Evolutionary conservation across 2,329 filamentous ascomycete genomes (phyloP).

Genomic region (Hansfordia pulvinata): DNA sequence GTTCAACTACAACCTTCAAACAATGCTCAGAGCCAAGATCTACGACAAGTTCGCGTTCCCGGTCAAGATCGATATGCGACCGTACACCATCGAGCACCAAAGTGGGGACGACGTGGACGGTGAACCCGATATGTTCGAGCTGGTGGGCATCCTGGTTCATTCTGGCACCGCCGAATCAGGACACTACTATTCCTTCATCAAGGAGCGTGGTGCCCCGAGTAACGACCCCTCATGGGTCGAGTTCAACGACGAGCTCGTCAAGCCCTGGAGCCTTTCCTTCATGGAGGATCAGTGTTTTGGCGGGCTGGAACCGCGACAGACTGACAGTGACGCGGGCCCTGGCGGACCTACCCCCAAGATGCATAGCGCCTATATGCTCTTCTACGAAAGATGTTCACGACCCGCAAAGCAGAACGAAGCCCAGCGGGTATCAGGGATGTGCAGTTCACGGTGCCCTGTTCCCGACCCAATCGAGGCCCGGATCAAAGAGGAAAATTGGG

Average conservation of each 20-base stretch:
- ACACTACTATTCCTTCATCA: slow-evolving; percentile 94
- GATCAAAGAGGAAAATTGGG: slow-evolving; percentile 59
- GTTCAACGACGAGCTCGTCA: slow-evolving; percentile 85
- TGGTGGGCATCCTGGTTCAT: slow-evolving; percentile 92
- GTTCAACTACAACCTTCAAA: slow-evolving; percentile 68
- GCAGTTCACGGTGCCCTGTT: slow-evolving; percentile 33
- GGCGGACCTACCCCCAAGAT: slow-evolving; percentile 48
- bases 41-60: slow-evolving; percentile 93
- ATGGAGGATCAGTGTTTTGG: slow-evolving; percentile 73
- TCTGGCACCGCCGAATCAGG: slow-evolving; percentile 86
- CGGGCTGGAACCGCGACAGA: slow-evolving; percentile 45
- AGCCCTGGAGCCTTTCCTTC: slow-evolving; percentile 56
- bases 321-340: too few relatives aligned
- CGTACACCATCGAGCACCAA: slow-evolving; percentile 79
- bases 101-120: slow-evolving; percentile 42
- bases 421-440: slow-evolving; percentile 22
- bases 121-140: slow-evolving; percentile 69
- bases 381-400: slow-evolving; percentile 73
- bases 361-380: slow-evolving; percentile 93
- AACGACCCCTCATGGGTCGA: slow-evolving; percentile 58
- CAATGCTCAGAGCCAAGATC: slow-evolving; percentile 77
- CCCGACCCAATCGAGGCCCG: slow-evolving; percentile 33
- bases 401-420: slow-evolving; percentile 38
- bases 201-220: slow-evolving; percentile 52
- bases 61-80: slow-evolving; percentile 67